phyloP scores from a whole-genome alignment of 805 yeast genomes.

The Cyberlindnera petersonii region DNA sequence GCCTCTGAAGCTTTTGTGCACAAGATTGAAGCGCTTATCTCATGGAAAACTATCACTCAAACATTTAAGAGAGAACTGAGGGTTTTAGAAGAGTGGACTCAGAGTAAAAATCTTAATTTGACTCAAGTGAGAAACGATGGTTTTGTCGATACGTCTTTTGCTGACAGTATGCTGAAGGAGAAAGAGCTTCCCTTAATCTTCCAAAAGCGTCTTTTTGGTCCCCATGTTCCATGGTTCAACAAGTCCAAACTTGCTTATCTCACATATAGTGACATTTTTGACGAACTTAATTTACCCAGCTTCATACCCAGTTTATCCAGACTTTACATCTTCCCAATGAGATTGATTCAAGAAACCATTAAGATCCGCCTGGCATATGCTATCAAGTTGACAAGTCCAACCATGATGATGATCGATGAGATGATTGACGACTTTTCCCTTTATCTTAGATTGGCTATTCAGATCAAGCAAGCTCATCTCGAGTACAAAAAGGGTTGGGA shows the following conservation, averaged over 20 bases:
- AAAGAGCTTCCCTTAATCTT: slow-evolving; percentile 72
- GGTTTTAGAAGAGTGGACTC: slow-evolving; percentile 74
- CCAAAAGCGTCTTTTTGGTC: slow-evolving; percentile 59
- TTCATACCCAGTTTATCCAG: slow-evolving; percentile 61
- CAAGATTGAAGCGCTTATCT: slow-evolving; percentile 69
- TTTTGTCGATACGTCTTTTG: slow-evolving; percentile 65
- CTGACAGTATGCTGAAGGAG: slow-evolving; percentile 78
- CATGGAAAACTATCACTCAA: slow-evolving; percentile 77
- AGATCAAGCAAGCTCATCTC: slow-evolving; percentile 61
- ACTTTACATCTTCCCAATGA: slow-evolving; percentile 71
- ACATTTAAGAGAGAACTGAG: slow-evolving; percentile 61
- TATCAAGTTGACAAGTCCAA: slow-evolving; percentile 71
- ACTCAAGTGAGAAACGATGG: slow-evolving; percentile 35
- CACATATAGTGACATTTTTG: slow-evolving; percentile 56
- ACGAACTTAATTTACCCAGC: slow-evolving; percentile 68
- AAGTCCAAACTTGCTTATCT: slow-evolving; percentile 74
- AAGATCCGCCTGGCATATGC: slow-evolving; percentile 74
- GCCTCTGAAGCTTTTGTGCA: slow-evolving; percentile 58
- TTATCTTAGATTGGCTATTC: slow-evolving; percentile 71
- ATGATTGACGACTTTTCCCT: slow-evolving; percentile 80
- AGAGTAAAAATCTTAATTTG: slow-evolving; percentile 74
- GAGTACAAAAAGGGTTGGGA: slow-evolving; percentile 67
- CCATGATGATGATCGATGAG: slow-evolving; percentile 95
- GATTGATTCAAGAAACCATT: slow-evolving; percentile 74
- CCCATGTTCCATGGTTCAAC: slow-evolving; percentile 75